A percentile compares a stretch with the other conserved stretches of the same genome.
These are phyloP conservation scores for Auriscalpium orientale DNA, from an alignment of 768 basidiomycete genomes.

Conservation along the genomic window DNA sequence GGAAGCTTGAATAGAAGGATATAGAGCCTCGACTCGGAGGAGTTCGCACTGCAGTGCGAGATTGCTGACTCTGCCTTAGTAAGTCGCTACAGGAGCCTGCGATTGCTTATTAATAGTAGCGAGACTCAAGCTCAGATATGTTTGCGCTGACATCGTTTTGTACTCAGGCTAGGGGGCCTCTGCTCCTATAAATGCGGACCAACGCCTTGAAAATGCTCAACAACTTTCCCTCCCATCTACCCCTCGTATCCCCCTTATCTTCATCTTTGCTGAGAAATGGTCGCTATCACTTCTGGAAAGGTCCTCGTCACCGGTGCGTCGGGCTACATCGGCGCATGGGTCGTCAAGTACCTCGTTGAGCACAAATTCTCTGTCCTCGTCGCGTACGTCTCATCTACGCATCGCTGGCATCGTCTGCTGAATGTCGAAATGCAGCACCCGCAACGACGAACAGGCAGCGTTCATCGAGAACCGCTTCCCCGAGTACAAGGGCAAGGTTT, in stretches of 20 bases:
- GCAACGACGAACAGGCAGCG: background rate
- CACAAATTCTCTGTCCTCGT: background rate
- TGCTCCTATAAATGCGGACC: no score
- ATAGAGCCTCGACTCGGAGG: no score
- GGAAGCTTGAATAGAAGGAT: no score
- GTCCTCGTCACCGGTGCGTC: background rate
- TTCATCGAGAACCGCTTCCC: background rate
- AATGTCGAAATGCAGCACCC: background rate
- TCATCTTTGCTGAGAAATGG: background rate
- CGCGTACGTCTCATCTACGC: constrained; percentile 13
- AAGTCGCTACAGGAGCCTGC: no score
- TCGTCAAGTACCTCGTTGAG: background rate
- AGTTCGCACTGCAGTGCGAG: no score
- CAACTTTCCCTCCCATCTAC: no score
- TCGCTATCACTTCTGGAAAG: background rate
- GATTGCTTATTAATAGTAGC: no score
- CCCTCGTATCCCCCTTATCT: background rate
- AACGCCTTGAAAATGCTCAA: no score
- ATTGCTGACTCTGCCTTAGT: no score
- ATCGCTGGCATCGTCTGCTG: background rate
- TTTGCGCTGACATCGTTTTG: no score
- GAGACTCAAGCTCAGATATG: no score
- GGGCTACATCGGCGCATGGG: background rate
- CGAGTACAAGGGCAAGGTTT: background rate
- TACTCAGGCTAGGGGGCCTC: no score